phyloP scores from a whole-genome alignment of 768 basidiomycete genomes.

The Austroboletus eburneus region DNA sequence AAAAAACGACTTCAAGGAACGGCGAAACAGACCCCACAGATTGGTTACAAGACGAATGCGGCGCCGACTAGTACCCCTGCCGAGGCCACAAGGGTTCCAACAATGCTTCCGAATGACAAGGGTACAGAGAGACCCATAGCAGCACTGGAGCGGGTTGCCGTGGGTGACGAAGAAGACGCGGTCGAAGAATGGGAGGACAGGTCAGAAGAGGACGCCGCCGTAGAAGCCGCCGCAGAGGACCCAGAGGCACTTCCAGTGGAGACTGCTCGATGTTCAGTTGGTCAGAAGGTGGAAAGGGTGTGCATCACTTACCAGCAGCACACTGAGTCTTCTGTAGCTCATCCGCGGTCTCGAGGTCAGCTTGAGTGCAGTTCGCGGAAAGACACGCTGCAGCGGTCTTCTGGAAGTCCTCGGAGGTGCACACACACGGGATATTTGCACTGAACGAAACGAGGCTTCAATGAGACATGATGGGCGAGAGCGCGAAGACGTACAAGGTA shows the following conservation, averaged over 20 bases:
- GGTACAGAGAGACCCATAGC: conserved; percentile 16
- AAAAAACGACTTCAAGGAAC: too few relatives aligned
- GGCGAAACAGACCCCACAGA: background rate
- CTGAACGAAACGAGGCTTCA: conserved; percentile 19
- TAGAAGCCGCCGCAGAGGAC: background rate
- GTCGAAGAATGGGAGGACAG: background rate
- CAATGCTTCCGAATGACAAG: conserved; percentile 13
- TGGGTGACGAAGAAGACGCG: background rate
- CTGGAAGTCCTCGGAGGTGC: conserved; percentile 38
- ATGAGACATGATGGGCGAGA: background rate
- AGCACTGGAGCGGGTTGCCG: conserved; percentile 8
- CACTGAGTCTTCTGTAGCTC: conserved; percentile 33
- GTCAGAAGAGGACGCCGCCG: background rate
- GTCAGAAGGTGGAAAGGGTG: background rate
- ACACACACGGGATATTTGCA: conserved; percentile 37
- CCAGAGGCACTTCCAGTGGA: background rate
- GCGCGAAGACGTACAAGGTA: conserved; percentile 13
- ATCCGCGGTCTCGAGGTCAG: conserved; percentile 30
- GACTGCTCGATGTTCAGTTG: background rate
- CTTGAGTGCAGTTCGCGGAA: conserved; percentile 27
- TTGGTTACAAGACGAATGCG: conserved; percentile 20
- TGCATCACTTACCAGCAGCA: conserved; percentile 12
- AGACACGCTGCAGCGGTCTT: conserved; percentile 31
- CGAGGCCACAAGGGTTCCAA: conserved; percentile 25
- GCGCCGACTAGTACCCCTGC: conserved; percentile 26